phyloP scores from a whole-genome alignment of 2,329 filamentous ascomycete genomes.

The Nemania serpens region DNA sequence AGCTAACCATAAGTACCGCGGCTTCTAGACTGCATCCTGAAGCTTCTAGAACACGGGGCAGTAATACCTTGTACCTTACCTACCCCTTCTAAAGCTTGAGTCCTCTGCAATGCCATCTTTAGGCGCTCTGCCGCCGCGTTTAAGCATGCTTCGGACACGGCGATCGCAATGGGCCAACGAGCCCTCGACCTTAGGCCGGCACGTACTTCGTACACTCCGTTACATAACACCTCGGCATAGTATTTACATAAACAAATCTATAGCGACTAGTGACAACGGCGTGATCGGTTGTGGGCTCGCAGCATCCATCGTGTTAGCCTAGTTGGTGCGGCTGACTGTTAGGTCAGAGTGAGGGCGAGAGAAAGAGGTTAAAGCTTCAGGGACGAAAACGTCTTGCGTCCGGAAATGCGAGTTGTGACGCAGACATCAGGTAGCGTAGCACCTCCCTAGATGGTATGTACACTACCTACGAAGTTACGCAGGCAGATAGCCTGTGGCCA shows the following conservation, averaged over 20 bases:
- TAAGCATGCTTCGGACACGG: neutral
- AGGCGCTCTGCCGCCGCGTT: neutral
- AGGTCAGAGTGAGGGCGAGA: too few species aligned
- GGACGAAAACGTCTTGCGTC: too few species aligned
- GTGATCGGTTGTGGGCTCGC: neutral
- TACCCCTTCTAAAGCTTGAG: neutral
- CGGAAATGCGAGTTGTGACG: too few species aligned
- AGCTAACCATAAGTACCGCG: neutral
- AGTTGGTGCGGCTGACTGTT: neutral
- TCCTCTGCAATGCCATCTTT: neutral
- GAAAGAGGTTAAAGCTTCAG: too few species aligned
- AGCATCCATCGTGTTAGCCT: neutral
- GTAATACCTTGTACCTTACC: neutral
- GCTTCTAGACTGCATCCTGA: constrained; percentile 1
- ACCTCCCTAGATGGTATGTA: too few species aligned
- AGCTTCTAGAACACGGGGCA: constrained; percentile 14
- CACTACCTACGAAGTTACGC: too few species aligned
- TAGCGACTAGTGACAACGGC: constrained; percentile 12
- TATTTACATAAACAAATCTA: neutral
- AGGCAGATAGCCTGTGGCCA: too few species aligned
- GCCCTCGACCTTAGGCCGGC: neutral
- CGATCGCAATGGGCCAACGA: constrained; percentile 2
- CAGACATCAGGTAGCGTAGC: too few species aligned
- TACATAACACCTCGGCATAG: neutral
- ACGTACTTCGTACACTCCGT: neutral